A percentile compares a stretch with the other conserved stretches of the same genome.
Conservation (phyloP, 176 grass and related monocot genomes). For the Urochloa ruziziensis region DNA sequence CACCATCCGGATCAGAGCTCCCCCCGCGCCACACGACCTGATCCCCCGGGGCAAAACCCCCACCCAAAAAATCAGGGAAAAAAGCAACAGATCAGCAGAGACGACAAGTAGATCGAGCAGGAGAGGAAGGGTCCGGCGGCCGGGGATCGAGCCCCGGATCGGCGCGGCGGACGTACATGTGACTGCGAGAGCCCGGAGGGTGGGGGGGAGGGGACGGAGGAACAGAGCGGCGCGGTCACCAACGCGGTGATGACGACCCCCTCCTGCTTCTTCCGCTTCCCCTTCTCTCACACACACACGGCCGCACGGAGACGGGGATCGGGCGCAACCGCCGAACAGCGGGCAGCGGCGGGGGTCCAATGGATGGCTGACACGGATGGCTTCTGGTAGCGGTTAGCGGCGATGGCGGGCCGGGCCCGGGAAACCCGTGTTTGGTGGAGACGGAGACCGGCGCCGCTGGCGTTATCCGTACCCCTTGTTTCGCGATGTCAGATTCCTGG, state of each 20-base stretch:
- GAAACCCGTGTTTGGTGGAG: constrained; percentile 4
- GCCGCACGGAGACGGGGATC: constrained; percentile 31
- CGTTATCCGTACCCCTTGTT: neutral
- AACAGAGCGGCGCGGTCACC: constrained; percentile 31
- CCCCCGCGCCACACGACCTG: constrained; percentile 43
- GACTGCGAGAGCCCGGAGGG: constrained; percentile 31
- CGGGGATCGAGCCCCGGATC: neutral
- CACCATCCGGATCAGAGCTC: constrained; percentile 48
- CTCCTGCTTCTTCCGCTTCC: constrained; percentile 1
- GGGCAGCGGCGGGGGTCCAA: neutral
- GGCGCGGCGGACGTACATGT: constrained; percentile 26
- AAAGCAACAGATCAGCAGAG: constrained; percentile 28
- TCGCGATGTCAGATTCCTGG: too few relatives aligned
- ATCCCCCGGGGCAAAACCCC: neutral
- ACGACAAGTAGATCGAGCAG: constrained; percentile 21
- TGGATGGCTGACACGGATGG: constrained; percentile 15
- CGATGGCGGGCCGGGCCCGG: neutral
- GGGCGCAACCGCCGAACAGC: constrained; percentile 22
- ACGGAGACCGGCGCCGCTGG: neutral
- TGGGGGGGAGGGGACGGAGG: neutral
- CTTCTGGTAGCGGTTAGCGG: neutral
- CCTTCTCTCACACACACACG: neutral
- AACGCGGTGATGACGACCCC: constrained; percentile 33
- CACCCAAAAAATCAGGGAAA: neutral
- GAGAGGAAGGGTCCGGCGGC: neutral